Base-by-base conservation (phyloP, 257 asterid genomes). In the Osmanthus fragrans region DNA sequence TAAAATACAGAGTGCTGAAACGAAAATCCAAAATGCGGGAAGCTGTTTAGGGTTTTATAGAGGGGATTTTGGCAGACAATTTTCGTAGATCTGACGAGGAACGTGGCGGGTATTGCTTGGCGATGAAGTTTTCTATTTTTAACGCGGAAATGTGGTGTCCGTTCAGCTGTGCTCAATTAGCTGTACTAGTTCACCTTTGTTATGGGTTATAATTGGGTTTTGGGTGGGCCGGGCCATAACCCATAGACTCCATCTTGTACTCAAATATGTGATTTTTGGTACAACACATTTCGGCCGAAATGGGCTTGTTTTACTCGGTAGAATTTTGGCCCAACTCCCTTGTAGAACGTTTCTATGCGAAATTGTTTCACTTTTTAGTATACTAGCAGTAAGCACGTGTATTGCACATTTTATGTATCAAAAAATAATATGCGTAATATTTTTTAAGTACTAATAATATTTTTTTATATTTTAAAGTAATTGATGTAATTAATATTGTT, bases 41-140 rank as follows among this genome's bases (percentile, higher is more conserved):
- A 37, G 23, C 54, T 7, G 54, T 19, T 8, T 15, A 33, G 63
- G 32, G 58, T 0, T 3, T 25, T 19, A 47, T 77, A 23, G 33
- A 42, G 30, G 47, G 25, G 19, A 40, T 1, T 25, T 30, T 47
- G 76, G 81, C 10, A 25, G 15, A 34, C 51, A 78, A 65, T 23
- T 81, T 84, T 88, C 88, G 85, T 83, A 74, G 18, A 73, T 75
- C 73, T 58, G 47, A 86, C 80, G 90, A 19, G 8, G 84, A 76
- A 75, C 86, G 86, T 80, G 74, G 42, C 40, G 32, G 25, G 29
- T 63, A 13, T 54, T 51, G 68, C 92, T 86, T 90, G 54, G 67
- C 37, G 3, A 8, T 67, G 82, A 90, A 90, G 91, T 39, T 60
- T 21, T 23, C 68, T 10, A 21, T 25, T 60, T n/a, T 32, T 10